A percentile compares a stretch with the other conserved stretches of the same genome.
These are phyloP conservation scores for Aspergillus bertholletiae DNA, from an alignment of 495 filamentous ascomycete species.

Conservation along the genomic window DNA sequence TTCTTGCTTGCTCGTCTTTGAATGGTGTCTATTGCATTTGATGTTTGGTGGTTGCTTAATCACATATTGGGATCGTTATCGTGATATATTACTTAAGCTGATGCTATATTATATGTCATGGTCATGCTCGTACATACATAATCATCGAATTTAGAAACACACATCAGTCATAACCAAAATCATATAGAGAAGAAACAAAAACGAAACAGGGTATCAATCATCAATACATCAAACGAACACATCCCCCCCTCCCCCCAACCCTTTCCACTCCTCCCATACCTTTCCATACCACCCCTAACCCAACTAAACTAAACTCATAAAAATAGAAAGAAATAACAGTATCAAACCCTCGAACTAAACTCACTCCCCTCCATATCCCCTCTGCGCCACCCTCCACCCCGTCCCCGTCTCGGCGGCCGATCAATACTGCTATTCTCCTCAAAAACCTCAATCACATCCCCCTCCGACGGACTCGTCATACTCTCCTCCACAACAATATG, in stretches of 20 bases:
- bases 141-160: no score
- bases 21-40: not conserved
- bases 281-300: not conserved
- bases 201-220: not conserved
- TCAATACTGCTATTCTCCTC: slow-evolving; percentile 27
- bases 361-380: slow-evolving; percentile 21
- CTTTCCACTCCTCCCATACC: not conserved
- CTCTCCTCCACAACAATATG: slow-evolving; percentile 14
- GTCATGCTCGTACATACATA: not conserved
- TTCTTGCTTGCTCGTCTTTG: not conserved
- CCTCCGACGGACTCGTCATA: slow-evolving; percentile 14
- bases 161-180: not conserved
- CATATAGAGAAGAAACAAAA: not conserved
- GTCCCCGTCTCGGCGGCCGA: not conserved
- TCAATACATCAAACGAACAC: no score
- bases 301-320: no score
- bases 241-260: no score
- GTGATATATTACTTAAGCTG: no score
- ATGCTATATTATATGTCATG: no score
- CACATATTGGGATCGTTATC: no score
- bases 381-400: slow-evolving; percentile 21
- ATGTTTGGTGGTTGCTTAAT: no score
- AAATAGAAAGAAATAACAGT: no score
- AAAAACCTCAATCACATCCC: slow-evolving; percentile 29
- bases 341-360: slow-evolving; percentile 28